Conservation (phyloP, 148 eudicot genomes). For the Silene conica region DNA sequence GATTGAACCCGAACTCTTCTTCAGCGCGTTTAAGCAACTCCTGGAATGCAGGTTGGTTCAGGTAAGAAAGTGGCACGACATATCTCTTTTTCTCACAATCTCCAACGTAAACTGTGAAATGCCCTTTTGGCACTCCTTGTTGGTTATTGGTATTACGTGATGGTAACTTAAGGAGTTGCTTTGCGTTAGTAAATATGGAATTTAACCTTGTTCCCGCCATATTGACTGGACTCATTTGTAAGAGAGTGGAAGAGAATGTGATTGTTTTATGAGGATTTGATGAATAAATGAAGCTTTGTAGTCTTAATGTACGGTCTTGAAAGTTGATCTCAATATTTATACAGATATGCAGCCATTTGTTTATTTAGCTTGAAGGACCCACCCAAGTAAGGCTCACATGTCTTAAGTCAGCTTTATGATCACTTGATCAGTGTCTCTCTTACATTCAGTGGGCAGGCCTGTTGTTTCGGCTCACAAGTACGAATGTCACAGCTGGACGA, state of each 20-base stretch:
- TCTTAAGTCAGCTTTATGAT: background rate
- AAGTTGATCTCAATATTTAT: conserved; percentile 15
- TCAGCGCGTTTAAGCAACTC: conserved; percentile 40
- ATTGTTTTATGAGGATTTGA: background rate
- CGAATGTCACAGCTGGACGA: background rate
- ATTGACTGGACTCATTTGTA: background rate
- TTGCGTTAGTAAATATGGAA: conserved; percentile 29
- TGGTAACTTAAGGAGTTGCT: conserved; percentile 28
- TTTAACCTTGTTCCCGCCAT: conserved; percentile 35
- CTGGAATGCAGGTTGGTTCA: conserved; percentile 51
- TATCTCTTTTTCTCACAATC: conserved; percentile 34
- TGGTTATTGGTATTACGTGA: conserved; percentile 23
- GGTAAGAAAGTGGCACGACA: conserved; percentile 48
- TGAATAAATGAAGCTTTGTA: conserved; percentile 5
- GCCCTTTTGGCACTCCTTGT: conserved; percentile 40
- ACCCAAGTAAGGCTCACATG: conserved; percentile 21
- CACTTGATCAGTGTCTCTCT: background rate
- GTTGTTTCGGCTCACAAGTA: conserved; percentile 8
- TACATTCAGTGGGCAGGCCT: conserved; percentile 24
- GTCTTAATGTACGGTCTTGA: background rate
- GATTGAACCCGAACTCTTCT: conserved; percentile 56
- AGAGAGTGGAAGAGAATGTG: background rate
- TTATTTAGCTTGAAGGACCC: conserved; percentile 4
- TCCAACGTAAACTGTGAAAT: conserved; percentile 51
- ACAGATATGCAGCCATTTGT: background rate